Conservation (phyloP, 768 basidiomycete species). For the Pisolithus tinctorius region DNA sequence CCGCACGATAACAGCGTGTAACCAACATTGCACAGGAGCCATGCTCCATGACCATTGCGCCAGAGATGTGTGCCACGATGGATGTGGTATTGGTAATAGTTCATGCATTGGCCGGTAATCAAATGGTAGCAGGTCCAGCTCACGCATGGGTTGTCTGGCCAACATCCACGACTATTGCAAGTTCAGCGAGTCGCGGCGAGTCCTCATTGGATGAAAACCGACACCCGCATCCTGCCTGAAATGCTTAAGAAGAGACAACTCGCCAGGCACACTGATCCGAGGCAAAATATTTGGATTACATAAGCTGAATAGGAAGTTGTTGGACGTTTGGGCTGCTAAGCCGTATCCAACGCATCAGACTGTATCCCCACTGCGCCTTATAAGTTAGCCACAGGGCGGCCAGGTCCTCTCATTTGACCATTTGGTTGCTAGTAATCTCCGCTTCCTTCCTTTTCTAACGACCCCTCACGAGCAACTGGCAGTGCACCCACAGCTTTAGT, state of each 20-base stretch:
- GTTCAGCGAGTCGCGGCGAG: too few relatives aligned
- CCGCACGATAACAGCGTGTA: neutral
- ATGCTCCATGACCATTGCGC: neutral
- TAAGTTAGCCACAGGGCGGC: neutral
- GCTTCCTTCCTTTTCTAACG: slow-evolving; percentile 13
- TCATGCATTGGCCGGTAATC: too few relatives aligned
- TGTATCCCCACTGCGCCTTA: neutral
- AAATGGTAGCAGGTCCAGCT: too few relatives aligned
- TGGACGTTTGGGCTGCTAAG: neutral
- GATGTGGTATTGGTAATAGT: too few relatives aligned
- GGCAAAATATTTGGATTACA: neutral
- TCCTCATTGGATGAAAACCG: too few relatives aligned
- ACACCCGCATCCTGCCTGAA: too few relatives aligned
- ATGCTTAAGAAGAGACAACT: too few relatives aligned
- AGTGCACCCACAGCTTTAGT: slow-evolving; percentile 15
- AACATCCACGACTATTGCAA: too few relatives aligned
- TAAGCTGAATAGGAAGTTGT: neutral
- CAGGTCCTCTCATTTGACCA: slow-evolving; percentile 15
- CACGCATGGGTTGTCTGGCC: too few relatives aligned
- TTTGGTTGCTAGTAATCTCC: slow-evolving; percentile 16
- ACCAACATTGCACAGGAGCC: neutral
- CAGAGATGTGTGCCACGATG: too few relatives aligned
- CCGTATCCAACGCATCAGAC: too few relatives aligned
- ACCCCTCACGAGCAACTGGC: slow-evolving; percentile 16
- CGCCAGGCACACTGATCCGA: neutral